Conservation (phyloP, 2,329 filamentous ascomycete genomes). For the Claviceps sp. region DNA sequence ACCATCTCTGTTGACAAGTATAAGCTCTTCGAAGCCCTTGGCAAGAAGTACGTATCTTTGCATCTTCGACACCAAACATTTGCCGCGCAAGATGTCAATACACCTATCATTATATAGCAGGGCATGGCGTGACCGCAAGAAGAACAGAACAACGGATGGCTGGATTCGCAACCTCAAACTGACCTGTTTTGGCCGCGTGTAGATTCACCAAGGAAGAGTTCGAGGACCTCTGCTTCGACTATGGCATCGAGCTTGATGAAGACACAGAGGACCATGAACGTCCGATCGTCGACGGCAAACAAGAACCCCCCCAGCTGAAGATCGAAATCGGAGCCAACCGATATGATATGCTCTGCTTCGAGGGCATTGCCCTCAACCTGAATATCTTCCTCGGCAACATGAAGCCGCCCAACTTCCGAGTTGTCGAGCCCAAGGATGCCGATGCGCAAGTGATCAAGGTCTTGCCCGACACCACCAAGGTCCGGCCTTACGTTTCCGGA, state of each 20-base stretch:
- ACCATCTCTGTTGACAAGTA: slow-evolving; percentile 96
- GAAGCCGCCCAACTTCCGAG: slow-evolving; percentile 63
- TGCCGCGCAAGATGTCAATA: no score
- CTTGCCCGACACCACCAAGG: slow-evolving; percentile 56
- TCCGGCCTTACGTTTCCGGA: slow-evolving; percentile 79
- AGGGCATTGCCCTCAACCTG: slow-evolving; percentile 88
- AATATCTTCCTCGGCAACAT: slow-evolving; percentile 81
- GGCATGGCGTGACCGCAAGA: no score
- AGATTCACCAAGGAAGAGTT: slow-evolving; percentile 90
- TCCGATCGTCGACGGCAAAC: slow-evolving; percentile 60
- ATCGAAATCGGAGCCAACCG: slow-evolving; percentile 96
- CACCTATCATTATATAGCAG: no score
- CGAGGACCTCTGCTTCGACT: slow-evolving; percentile 96
- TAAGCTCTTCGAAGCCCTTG: slow-evolving; percentile 83
- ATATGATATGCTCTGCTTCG: slow-evolving; percentile 91
- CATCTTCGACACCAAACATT: no score
- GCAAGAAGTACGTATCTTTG: slow-evolving; percentile 51
- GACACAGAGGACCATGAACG: slow-evolving; percentile 70
- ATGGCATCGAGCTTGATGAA: slow-evolving; percentile 95
- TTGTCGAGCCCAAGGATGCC: slow-evolving; percentile 58
- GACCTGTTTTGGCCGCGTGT: slow-evolving; percentile 7
- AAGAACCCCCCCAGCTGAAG: slow-evolving; percentile 86
- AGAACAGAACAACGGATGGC: background rate
- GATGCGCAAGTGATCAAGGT: slow-evolving; percentile 73
- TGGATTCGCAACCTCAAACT: slow-evolving; percentile 3